Evolutionary conservation across 2,329 filamentous ascomycete genomes (phyloP), one percentile per base, ranked within the genome.

Genomic region (Pseudophaeomoniella oleicola): DNA sequence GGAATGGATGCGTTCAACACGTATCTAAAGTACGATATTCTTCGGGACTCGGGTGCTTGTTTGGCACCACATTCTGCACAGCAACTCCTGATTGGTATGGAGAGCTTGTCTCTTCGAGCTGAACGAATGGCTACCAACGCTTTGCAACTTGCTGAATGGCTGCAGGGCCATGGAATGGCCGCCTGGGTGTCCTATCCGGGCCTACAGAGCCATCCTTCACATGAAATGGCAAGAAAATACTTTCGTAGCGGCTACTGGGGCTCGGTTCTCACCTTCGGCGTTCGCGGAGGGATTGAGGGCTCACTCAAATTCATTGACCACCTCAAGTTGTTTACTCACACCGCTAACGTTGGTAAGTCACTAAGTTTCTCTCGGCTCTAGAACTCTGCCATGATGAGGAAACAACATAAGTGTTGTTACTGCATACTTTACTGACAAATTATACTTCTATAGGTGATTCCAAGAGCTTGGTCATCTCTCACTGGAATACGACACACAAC

Each of bases 171-270:
- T 63, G 68, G 78, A 36, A 75, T 90, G 51, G 87, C 96, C 33
- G 72, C 72, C 50, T 98, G 88, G 88, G 88, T 96, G 9, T 90
- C 82, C 27, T 96, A 96, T 59, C 87, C 83, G 0, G 90, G 90
- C 14, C 69, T 96, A 3, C 72, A 79, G 60, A 83, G 69, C 64
- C 90, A 96, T 57, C 69, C 72, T 10, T 84, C 75, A 51, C 83
- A 96, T 59, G 71, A 72, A 52, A 58, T 76, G 3, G 88, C 88
- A 30, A 88, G 87, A 69, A 84, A 78, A 63, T 96, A 94, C 57
- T 71, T 96, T 37, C 73, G 71, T 50, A 71, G 79, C 42, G 88
- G 88, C 5, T 90, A 80, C 50, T n/a, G n/a, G n/a, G 88, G 88
- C 35, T 87, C 88, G 49, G 87, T 98, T 13, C 60, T 98, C 43